Base-by-base conservation (phyloP, 225 moss, liverwort and hornwort species). In the Marchantia polymorpha region DNA sequence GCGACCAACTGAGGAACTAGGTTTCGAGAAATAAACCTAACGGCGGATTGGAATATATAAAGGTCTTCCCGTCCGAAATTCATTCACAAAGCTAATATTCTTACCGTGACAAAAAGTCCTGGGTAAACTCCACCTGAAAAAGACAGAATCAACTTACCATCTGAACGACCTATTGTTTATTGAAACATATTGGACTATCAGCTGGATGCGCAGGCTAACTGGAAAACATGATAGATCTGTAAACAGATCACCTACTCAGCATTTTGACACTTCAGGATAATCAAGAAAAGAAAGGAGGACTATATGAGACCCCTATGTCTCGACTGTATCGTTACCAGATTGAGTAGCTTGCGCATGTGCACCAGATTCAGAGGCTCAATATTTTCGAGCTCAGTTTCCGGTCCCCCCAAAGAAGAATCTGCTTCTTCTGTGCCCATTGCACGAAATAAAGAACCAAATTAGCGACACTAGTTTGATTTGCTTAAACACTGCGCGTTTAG, bases 291-390 rank as follows among this genome's bases (percentile, higher is more conserved):
- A 12, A 23, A 50, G 23, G 10, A 71, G 8, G 48, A 20, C 49
- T 22, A 50, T 11, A 12, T 20, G 3, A n/a, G 7, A 49, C 9
- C 39, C 39, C 5, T 39, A 39, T 39, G 39, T 39, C 39, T 39
- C n/a, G n/a, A n/a, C n/a, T n/a, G n/a, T n/a, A n/a, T n/a, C n/a
- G n/a, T 78, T 78, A 96, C 96, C 86, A 96, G 79, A 86, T 96
- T 91, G 58, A 96, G 90, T 82, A 87, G 94, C 85, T 94, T 96
- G 77, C 90, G 96, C 96, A 96, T 96, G 75, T 96, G 89, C 77
- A 79, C 75, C 79, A 80, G 55, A 81, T 96, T 85, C 73, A 92
- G 60, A 22, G 96, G 96, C 80, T 92, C 90, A 69, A 96, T 90
- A 80, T 87, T 77, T 50, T 96, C 96, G 86, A 91, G 86, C 80